A percentile compares a stretch with the other conserved stretches of the same genome.
phyloP scores from a whole-genome alignment of 2,329 filamentous ascomycete genomes.

The Stachybotrys chlorohalonatus region DNA sequence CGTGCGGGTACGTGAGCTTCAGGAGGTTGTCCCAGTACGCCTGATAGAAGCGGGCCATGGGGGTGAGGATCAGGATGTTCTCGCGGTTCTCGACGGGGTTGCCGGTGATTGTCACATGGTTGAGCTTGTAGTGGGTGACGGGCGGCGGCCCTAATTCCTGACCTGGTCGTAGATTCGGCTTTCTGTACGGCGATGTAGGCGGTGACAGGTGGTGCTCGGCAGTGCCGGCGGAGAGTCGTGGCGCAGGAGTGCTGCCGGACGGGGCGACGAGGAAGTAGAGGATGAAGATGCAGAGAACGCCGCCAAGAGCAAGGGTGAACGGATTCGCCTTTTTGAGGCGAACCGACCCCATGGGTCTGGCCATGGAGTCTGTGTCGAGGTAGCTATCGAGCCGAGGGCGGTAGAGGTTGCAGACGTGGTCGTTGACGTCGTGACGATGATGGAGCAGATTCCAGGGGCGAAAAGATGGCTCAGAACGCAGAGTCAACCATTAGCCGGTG shows the following conservation, averaged over 20 bases:
- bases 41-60: slow-evolving; percentile 86
- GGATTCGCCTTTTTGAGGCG: slow-evolving; percentile 76
- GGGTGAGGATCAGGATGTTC: slow-evolving; percentile 83
- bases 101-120: slow-evolving; percentile 78
- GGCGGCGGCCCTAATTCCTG: slow-evolving; percentile 53
- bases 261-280: slow-evolving; percentile 53
- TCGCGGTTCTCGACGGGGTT: slow-evolving; percentile 73
- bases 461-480: background rate
- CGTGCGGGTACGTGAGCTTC: slow-evolving; percentile 79
- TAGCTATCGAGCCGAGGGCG: background rate
- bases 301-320: slow-evolving; percentile 63
- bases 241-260: slow-evolving; percentile 34
- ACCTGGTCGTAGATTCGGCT: slow-evolving; percentile 23
- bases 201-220: slow-evolving; percentile 34
- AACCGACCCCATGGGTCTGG: slow-evolving; percentile 51
- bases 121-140: slow-evolving; percentile 88
- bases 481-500: background rate
- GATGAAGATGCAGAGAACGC: slow-evolving; percentile 63
- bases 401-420: background rate
- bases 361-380: slow-evolving; percentile 29
- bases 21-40: slow-evolving; percentile 93
- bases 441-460: background rate
- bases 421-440: background rate
- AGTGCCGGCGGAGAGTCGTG: slow-evolving; percentile 38
- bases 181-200: slow-evolving; percentile 33